These are phyloP conservation scores for Zymoseptoria brevis DNA, from an alignment of 2,329 filamentous ascomycete species.

Conservation along the genomic window DNA sequence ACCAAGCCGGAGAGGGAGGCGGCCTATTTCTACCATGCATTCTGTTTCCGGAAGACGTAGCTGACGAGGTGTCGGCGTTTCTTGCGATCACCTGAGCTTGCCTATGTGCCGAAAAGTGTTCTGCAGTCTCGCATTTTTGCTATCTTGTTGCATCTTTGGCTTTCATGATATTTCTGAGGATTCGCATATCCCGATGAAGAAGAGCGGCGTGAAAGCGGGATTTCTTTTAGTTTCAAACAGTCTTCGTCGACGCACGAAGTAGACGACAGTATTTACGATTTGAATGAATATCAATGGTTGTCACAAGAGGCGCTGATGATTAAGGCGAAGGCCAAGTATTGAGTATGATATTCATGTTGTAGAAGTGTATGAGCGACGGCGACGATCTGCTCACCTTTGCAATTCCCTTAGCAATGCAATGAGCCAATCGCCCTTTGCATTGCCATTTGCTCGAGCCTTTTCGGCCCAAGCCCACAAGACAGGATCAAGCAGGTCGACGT, in stretches of 20 bases:
- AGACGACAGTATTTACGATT: background rate
- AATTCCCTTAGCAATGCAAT: constrained; percentile 16
- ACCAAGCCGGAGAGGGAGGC: constrained; percentile 87
- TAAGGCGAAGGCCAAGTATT: too few species aligned
- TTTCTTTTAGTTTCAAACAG: background rate
- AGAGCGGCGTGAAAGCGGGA: background rate
- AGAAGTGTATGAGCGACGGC: background rate
- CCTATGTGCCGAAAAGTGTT: background rate
- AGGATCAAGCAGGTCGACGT: constrained; percentile 27
- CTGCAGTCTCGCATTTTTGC: background rate
- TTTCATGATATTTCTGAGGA: background rate
- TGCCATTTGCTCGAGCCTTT: constrained; percentile 16
- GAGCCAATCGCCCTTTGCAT: constrained; percentile 26
- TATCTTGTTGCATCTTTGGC: background rate
- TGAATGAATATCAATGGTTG: background rate
- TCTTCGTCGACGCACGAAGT: background rate
- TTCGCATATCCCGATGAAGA: background rate
- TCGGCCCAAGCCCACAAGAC: constrained; percentile 30
- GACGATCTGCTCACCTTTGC: constrained; percentile 2
- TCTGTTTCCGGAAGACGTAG: constrained; percentile 79
- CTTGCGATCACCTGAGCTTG: background rate
- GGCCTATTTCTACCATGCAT: constrained; percentile 80
- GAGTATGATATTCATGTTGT: background rate
- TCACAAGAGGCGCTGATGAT: background rate
- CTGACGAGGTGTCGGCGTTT: background rate